Evolutionary conservation across 805 yeast genomes (phyloP).

Genomic region (Pichia rugopelliculosa): DNA sequence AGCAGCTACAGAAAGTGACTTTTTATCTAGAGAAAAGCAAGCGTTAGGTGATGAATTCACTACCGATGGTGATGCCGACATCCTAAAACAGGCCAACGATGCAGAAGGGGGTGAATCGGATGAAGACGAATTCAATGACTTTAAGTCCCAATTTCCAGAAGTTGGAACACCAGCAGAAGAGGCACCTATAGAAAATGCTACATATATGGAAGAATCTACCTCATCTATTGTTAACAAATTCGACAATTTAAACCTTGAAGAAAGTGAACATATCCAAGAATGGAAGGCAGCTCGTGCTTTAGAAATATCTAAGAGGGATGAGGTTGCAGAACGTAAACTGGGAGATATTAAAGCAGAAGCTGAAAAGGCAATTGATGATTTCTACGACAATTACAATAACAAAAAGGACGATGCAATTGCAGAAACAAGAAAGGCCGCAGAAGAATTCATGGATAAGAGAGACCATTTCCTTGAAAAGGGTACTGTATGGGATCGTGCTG

Average conservation of each 20-base stretch:
- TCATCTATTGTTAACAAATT: slow-evolving; percentile 39
- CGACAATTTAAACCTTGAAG: slow-evolving; percentile 33
- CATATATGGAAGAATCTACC: slow-evolving; percentile 18
- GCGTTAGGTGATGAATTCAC: slow-evolving; percentile 64
- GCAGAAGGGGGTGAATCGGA: slow-evolving; percentile 29
- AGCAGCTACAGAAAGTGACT: slow-evolving; percentile 34
- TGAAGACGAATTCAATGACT: slow-evolving; percentile 48
- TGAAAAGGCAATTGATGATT: slow-evolving; percentile 76
- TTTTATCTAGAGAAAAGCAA: slow-evolving; percentile 61
- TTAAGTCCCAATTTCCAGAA: slow-evolving; percentile 59
- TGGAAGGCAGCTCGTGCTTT: slow-evolving; percentile 80
- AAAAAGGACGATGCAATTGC: slow-evolving; percentile 68
- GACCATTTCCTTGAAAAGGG: slow-evolving; percentile 51
- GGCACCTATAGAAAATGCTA: neutral
- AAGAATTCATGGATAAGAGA: slow-evolving; percentile 62
- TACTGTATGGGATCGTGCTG: slow-evolving; percentile 50
- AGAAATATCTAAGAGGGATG: slow-evolving; percentile 76
- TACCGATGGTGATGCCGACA: slow-evolving; percentile 52
- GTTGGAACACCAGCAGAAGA: slow-evolving; percentile 28
- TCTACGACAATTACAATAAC: slow-evolving; percentile 82
- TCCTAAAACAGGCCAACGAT: slow-evolving; percentile 27
- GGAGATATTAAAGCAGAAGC: slow-evolving; percentile 69
- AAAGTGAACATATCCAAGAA: slow-evolving; percentile 54
- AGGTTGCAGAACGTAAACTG: slow-evolving; percentile 54
- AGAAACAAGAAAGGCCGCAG: slow-evolving; percentile 59